Base-by-base conservation (phyloP, 164 flowering plant genomes). In the Stephania yunnanensis region DNA sequence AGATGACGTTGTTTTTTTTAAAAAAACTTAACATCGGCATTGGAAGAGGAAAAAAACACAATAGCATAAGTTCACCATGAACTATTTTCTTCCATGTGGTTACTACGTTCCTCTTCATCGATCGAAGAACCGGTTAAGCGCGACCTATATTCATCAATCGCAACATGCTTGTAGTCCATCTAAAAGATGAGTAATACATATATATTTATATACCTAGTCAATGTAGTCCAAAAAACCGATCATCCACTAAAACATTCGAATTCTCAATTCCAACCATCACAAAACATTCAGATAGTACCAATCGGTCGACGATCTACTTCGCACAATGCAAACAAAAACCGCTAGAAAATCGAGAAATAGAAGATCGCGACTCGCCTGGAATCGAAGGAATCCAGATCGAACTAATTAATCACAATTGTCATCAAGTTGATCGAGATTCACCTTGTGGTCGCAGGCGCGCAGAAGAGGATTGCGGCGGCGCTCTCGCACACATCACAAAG, bases 401-500 rank as follows among this genome's bases (percentile, higher is more conserved):
- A 58, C 22, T 13, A 22, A 58, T 3, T 5, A 9, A 5, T 12
- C 3, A 48, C 3, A 12, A 48, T 58, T 58, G 1, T 17, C 64
- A 58, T 55, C 29, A 29, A 17, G n/a, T n/a, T n/a, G n/a, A n/a
- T n/a, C n/a, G n/a, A n/a, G 52, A 10, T 65, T 7, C 7, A 87
- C 92, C 89, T 90, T 88, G 13, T 86, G 87, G 71, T 91, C 93
- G 73, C 96, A 91, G 76, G 90, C 42, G 68, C 77, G 50, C 96
- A 91, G 83, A 91, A 91, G 72, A 87, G 85, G 48, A 85, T 81
- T 30, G 97, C 94, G 20, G 91, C 88, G 20, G 92, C 90, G 72
- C 87, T 85, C 84, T 90, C 93, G 72, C 96, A 91, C 46, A 83
- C 88, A 79, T 91, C 96, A 79, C 97, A 91, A 78, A 91, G 83